Conservation (phyloP, 768 basidiomycete genomes). For the Neoboletus subvelutipes region DNA sequence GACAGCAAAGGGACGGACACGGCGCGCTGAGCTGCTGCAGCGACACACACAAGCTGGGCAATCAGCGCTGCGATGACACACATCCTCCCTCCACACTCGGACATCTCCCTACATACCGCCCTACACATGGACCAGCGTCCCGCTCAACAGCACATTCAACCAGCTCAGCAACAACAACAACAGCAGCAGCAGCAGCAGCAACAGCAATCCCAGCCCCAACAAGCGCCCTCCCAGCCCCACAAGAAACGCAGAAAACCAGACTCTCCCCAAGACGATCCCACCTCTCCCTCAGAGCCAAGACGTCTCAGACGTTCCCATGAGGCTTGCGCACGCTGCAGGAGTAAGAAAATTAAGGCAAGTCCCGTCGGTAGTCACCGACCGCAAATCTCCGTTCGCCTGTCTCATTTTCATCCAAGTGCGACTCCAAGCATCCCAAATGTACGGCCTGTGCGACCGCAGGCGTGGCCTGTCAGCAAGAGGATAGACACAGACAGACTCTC, state of each 20-base stretch:
- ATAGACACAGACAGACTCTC: constrained; percentile 83
- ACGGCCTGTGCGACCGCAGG: constrained; percentile 82
- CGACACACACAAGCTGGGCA: constrained; percentile 5
- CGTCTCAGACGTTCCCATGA: constrained; percentile 86
- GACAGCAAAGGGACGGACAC: not conserved
- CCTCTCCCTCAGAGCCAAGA: constrained; percentile 66
- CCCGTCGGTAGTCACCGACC: constrained; percentile 72
- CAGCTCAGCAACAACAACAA: constrained; percentile 30
- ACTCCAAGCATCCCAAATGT: constrained; percentile 86
- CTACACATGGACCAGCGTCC: constrained; percentile 70
- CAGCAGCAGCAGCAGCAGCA: constrained; percentile 35
- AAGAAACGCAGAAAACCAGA: constrained; percentile 66
- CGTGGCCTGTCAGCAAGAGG: constrained; percentile 82
- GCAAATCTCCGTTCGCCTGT: constrained; percentile 70
- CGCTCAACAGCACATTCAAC: constrained; percentile 41
- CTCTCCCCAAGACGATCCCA: constrained; percentile 51
- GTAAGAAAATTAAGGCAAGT: constrained; percentile 93
- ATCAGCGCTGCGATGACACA: constrained; percentile 42
- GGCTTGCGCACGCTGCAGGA: constrained; percentile 90
- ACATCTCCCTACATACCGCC: constrained; percentile 57
- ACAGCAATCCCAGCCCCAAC: constrained; percentile 28
- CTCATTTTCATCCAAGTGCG: constrained; percentile 60
- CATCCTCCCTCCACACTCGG: constrained; percentile 46
- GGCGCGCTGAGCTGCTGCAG: constrained; percentile 7
- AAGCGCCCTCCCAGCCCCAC: constrained; percentile 35